Evolutionary conservation across 1,284 basidiomycete species (phyloP), one percentile per base, ranked within the genome.

Genomic region (Moesziomyces parantarcticus): DNA sequence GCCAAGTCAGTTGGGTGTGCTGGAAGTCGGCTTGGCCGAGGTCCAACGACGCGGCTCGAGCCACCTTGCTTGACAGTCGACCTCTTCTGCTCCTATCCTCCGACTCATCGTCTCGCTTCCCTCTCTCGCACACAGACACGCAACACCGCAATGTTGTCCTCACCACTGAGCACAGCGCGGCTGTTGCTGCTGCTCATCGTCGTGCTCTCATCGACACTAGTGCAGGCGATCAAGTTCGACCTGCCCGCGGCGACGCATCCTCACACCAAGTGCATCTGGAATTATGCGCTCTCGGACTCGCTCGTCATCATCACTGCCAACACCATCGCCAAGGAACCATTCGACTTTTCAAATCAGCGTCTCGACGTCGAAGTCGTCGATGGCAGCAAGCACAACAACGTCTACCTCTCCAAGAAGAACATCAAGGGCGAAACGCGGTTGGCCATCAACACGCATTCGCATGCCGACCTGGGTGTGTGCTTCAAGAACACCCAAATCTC

Each of bases 391-490:
- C 89, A 91, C 82, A 90, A 90, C 81, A 98, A 97, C 84, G 89
- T 96, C 20, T 99, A 98, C 85, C 87, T 97, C 75, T 90, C 89
- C 81, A 98, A 98, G 87, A 90, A 88, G 85, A 89, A 89, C 56
- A 92, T 99, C 79, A 91, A 90, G 62, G 92, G 89, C 10, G 96
- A 99, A 87, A 93, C 94, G 20, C 88, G 96, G 71, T 87, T 98
- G 67, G 97, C 96, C 5, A 89, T 99, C 77, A 99, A 96, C 18
- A 92, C 94, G 14, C 96, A 98, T 85, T 89, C 90, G 32, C 92
- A 95, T 52, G 94, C 93, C 3, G 94, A 99, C 82, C 89, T 99
- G 7, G 96, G 96, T 1, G 94, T 98, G 1, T 99, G 96, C 86
- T 89, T 99, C 83, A 91, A 87, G 83, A 98, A 98, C 34, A 61